These are phyloP conservation scores for Yarrowia sp. DNA, from an alignment of 805 yeast species.

Conservation along the genomic window DNA sequence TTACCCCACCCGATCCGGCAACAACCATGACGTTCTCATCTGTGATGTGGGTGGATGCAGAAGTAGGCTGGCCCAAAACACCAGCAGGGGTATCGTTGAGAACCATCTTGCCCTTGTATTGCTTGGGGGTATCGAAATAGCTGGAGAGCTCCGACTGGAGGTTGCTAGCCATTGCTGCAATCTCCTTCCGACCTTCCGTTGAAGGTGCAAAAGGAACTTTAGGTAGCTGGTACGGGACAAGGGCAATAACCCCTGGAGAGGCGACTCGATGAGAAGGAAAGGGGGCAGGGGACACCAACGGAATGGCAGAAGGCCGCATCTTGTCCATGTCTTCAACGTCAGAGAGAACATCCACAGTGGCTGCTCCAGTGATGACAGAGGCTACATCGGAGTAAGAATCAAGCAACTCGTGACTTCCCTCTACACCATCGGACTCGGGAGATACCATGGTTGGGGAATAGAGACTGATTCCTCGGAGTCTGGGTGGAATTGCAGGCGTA, in stretches of 20 bases:
- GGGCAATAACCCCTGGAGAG: background rate
- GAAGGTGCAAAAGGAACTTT: background rate
- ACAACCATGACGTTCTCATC: background rate
- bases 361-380: background rate
- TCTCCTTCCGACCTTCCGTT: background rate
- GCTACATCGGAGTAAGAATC: background rate
- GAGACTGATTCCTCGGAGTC: background rate
- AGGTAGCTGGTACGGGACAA: background rate
- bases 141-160: background rate
- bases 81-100: background rate
- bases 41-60: background rate
- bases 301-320: background rate
- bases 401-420: background rate
- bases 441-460: background rate
- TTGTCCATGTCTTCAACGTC: background rate
- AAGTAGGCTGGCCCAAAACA: background rate
- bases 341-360: background rate
- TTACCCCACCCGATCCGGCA: background rate
- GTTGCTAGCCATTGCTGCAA: conserved; percentile 12
- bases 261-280: background rate
- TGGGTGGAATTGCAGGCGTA: background rate
- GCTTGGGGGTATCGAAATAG: conserved; percentile 7
- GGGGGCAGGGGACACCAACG: background rate
- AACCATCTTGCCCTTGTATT: conserved; percentile 3
- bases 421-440: background rate